Evolutionary conservation across 768 basidiomycete genomes (phyloP), one percentile per base, ranked within the genome.

Genomic region (Phylloporus rhodoxanthus): DNA sequence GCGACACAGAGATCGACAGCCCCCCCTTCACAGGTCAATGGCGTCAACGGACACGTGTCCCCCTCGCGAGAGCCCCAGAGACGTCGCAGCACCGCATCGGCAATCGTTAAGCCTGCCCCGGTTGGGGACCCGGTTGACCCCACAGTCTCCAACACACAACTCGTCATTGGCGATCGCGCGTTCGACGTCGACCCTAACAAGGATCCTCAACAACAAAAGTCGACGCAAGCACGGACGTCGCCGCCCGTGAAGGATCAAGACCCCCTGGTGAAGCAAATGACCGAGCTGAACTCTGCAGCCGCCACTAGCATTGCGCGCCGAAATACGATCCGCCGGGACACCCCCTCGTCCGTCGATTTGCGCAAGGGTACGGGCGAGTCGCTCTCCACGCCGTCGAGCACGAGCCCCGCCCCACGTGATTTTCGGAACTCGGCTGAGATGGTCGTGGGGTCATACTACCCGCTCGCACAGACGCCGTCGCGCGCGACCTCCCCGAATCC

Each of bases 381-480:
- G 8, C 23, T 67, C 21, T 42, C 55, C 17, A 57, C 61, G 6
- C 73, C 62, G 19, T 60, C 44, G 48, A 63, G 36, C 14, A 61
- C 60, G 13, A 58, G 46, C n/a, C 39, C 52, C 7, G 29, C 20
- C 15, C 45, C 56, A 32, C 74, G 79, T 21, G 87, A 91, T 65
- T 91, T 88, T 58, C 77, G 82, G 43, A 80, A 80, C 47, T 84
- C 82, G 17, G 91, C 87, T 0, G 83, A 92, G 50, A 56, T 81
- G 34, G 77, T 93, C 26, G 87, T 93, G n/a, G 91, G 90, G 15
- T 65, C 74, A 0, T 85, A 87, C 55, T 85, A 87, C 55, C 91
- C 91, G 0, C 72, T 78, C 8, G 57, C 72, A 0, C 61, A 57
- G 5, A 4, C 49, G 2, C 63, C 73, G 0, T 90, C 89, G 5